Evolutionary conservation across 345 rosid genomes (phyloP), one percentile per base, ranked within the genome.

Genomic region (Erodium maritimum): DNA sequence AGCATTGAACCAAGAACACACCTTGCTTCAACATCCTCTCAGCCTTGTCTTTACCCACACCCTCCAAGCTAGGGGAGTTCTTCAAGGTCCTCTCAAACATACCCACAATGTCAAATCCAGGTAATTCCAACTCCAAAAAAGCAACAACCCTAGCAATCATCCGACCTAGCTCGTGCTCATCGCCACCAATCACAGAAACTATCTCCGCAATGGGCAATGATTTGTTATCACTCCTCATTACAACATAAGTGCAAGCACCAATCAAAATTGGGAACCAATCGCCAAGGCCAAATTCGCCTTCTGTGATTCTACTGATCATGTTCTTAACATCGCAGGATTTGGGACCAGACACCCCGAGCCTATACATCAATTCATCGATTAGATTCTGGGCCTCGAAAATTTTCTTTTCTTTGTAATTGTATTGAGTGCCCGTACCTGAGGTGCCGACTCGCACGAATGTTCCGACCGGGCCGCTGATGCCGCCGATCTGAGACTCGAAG

Each of bases 11-110:
- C 76, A 91, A 63, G 61, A 91, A 84, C 5, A 60, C 68, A 3
- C 96, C 97, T 69, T 88, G 97, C 64, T 77, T 71, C 64, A 50
- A 63, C 76, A 91, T 67, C 58, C 53, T 78, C 61, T 73, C 84
- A 57, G 65, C 56, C 59, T 63, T 71, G 8, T 71, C 81, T 19
- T 56, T 62, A n/a, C 69, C 83, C 34, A 88, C 50, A 18, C 73
- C 61, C 17, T 61, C 56, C 23, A 78, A 65, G 16, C 48, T 58
- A 9, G 62, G 17, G 3, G 68, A 78, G 59, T 56, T 73, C 67
- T 48, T 67, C 18, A 67, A 59, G 18, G 76, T 71, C 63, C 77
- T 68, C 55, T 71, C 80, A 52, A 82, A 84, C 62, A 72, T 62
- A 53, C 64, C 63, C 37, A 82, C 88, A 1, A 82, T 70, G 73